phyloP scores from a whole-genome alignment of 2,329 filamentous ascomycete genomes.

The Diplocarpon mali region DNA sequence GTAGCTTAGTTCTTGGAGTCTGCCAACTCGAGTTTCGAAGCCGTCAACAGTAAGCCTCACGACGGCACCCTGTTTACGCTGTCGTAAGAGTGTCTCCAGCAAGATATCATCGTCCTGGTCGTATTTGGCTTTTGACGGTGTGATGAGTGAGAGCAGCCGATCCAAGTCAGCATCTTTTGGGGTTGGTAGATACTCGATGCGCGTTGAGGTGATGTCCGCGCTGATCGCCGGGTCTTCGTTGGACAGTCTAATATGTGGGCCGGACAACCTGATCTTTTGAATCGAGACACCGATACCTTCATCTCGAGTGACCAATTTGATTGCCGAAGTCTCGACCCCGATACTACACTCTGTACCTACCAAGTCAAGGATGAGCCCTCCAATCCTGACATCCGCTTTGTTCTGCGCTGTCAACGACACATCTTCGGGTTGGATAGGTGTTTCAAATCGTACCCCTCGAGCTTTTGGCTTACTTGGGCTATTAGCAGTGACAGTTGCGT shows the following conservation, averaged over 20 bases:
- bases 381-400: slow-evolving; percentile 69
- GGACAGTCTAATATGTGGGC: slow-evolving; percentile 50
- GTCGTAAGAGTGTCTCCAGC: slow-evolving; percentile 78
- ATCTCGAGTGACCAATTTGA: slow-evolving; percentile 69
- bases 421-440: slow-evolving; percentile 27
- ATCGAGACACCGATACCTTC: slow-evolving; percentile 63
- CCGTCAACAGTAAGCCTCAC: slow-evolving; percentile 58
- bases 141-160: slow-evolving; percentile 72
- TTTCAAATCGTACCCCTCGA: slow-evolving; percentile 49
- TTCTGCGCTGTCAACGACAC: slow-evolving; percentile 24
- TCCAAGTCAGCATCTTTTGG: slow-evolving; percentile 76
- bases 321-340: slow-evolving; percentile 62
- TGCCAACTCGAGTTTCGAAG: slow-evolving; percentile 50
- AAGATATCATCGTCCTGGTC: slow-evolving; percentile 87
- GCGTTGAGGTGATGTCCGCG: slow-evolving; percentile 52
- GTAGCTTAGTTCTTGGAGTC: slow-evolving; percentile 52
- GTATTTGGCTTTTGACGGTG: slow-evolving; percentile 81
- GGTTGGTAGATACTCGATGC: slow-evolving; percentile 58
- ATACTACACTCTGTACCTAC: slow-evolving; percentile 67
- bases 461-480: slow-evolving; percentile 32
- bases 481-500: slow-evolving; percentile 40
- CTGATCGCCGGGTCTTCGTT: slow-evolving; percentile 48
- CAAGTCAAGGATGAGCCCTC: slow-evolving; percentile 66
- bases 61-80: slow-evolving; percentile 77
- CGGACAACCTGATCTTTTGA: slow-evolving; percentile 62